A percentile compares a stretch with the other conserved stretches of the same genome.
These are phyloP conservation scores for Verticillium albo-atrum DNA, from an alignment of 2,329 filamentous ascomycete species.

Conservation along the genomic window DNA sequence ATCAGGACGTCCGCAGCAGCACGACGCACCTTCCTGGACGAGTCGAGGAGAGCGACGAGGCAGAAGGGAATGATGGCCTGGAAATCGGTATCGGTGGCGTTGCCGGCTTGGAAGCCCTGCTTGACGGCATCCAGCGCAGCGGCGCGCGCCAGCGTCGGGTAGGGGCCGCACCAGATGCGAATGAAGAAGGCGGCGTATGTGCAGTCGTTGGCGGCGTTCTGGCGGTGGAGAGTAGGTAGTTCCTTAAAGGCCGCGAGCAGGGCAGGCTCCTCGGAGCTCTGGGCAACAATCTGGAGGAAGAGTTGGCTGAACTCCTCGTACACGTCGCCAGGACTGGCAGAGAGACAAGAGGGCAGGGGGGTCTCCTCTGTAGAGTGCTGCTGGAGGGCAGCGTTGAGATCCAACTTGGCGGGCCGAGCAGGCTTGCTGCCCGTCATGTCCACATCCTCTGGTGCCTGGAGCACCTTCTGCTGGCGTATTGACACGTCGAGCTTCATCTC, in stretches of 20 bases:
- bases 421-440: slow-evolving; percentile 39
- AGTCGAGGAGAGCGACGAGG: slow-evolving; percentile 69
- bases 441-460: slow-evolving; percentile 47
- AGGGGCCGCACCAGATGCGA: slow-evolving; percentile 68
- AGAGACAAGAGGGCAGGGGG: slow-evolving; percentile 46
- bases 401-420: slow-evolving; percentile 21
- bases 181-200: slow-evolving; percentile 74
- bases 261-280: slow-evolving; percentile 31
- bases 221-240: slow-evolving; percentile 48
- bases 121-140: slow-evolving; percentile 65
- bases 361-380: slow-evolving; percentile 31
- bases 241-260: slow-evolving; percentile 49
- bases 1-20: slow-evolving; percentile 66
- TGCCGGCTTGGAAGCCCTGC: slow-evolving; percentile 46
- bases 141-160: slow-evolving; percentile 63
- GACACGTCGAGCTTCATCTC: slow-evolving; percentile 71
- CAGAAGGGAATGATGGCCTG: slow-evolving; percentile 82
- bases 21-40: slow-evolving; percentile 70
- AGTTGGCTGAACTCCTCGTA: slow-evolving; percentile 56
- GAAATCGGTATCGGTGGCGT: slow-evolving; percentile 55
- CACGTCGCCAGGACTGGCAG: slow-evolving; percentile 42
- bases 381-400: slow-evolving; percentile 33
- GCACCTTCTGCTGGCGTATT: slow-evolving; percentile 51
- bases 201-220: slow-evolving; percentile 52
- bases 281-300: slow-evolving; percentile 50